Base-by-base conservation (phyloP, 495 filamentous ascomycete genomes). In the Copromyces sp. region DNA sequence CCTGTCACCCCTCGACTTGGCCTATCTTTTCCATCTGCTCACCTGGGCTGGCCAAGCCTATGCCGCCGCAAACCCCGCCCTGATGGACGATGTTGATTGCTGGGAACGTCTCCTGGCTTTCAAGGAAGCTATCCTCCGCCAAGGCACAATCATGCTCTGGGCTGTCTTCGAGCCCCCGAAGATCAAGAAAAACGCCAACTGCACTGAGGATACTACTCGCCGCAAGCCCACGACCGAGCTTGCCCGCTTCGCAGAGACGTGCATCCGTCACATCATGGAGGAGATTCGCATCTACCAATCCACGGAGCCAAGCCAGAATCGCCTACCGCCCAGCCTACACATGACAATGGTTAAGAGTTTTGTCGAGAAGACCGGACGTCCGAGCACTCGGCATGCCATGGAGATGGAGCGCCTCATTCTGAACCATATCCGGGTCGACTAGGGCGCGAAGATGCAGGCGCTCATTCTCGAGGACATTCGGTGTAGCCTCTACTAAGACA, bases 71-170 rank as follows among this genome's bases (percentile, higher is more conserved):
- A 39, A 70, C 8, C 14, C 59, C 17, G 20, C 39, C 4, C 9
- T 70, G 16, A 17, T 24, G 4, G 12, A 20, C 0, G 73, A 74
- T 32, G 70, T 71, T 8, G 68, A 44, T 2, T 42, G 24, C 8
- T 70, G 68, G 68, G 73, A 73, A 9, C 69, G 68, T 9, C 32
- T 72, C 1, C n/a, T 70, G 11, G 73, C 78, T 2, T 73, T 74
- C 68, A 71, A 74, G 71, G 78, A 79, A 69, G 74, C 70, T 0
- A 20, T 74, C 3, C 42, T 77, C 3, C 41, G 74, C 1, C 71
- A 78, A 4, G 78, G 78, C 8, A 77, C 38, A 4, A 17, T 74
- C 29, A 71, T 70, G 37, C 69, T 77, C 29, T 74, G 74, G 76
- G 74, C 70, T 3, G 70, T 71, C 20, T 59, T 77, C 38, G 20